phyloP scores from a whole-genome alignment of 805 yeast species.

The Teunomyces kruisii region DNA sequence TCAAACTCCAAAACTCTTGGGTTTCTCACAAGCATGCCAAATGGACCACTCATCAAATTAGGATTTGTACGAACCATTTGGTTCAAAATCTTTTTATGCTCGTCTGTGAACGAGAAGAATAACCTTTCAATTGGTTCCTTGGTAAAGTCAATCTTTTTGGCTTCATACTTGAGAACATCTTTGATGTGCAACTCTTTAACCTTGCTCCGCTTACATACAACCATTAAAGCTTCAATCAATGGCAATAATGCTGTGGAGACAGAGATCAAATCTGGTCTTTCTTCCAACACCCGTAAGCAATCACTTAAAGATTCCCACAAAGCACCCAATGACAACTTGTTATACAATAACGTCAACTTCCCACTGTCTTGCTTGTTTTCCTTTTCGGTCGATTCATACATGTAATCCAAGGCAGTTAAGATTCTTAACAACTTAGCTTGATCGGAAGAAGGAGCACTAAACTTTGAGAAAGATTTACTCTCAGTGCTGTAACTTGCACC shows the following conservation, averaged over 20 bases:
- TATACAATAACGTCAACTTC: slow-evolving; percentile 60
- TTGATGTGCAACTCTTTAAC: slow-evolving; percentile 56
- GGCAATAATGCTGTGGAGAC: slow-evolving; percentile 84
- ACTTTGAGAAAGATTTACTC: slow-evolving; percentile 57
- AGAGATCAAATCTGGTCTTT: slow-evolving; percentile 45
- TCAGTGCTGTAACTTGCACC: slow-evolving; percentile 41
- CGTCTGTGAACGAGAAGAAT: slow-evolving; percentile 84
- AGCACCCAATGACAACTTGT: slow-evolving; percentile 66
- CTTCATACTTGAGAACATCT: slow-evolving; percentile 60
- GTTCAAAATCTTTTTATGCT: slow-evolving; percentile 82
- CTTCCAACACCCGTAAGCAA: slow-evolving; percentile 63
- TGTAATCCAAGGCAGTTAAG: slow-evolving; percentile 82
- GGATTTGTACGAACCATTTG: slow-evolving; percentile 91
- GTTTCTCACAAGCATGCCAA: slow-evolving; percentile 81
- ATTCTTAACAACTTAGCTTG: slow-evolving; percentile 87
- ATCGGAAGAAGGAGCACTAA: slow-evolving; percentile 78
- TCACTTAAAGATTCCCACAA: slow-evolving; percentile 86
- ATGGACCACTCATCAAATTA: slow-evolving; percentile 93
- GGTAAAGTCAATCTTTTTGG: slow-evolving; percentile 61
- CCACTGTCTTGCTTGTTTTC: slow-evolving; percentile 36
- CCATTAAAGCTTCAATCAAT: slow-evolving; percentile 88
- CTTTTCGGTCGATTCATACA: slow-evolving; percentile 52
- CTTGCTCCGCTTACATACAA: slow-evolving; percentile 86
- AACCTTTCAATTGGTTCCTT: slow-evolving; percentile 74
- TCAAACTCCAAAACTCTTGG: slow-evolving; percentile 92